Base-by-base conservation (phyloP, 805 yeast genomes). In the Yamadazyma insecticola region DNA sequence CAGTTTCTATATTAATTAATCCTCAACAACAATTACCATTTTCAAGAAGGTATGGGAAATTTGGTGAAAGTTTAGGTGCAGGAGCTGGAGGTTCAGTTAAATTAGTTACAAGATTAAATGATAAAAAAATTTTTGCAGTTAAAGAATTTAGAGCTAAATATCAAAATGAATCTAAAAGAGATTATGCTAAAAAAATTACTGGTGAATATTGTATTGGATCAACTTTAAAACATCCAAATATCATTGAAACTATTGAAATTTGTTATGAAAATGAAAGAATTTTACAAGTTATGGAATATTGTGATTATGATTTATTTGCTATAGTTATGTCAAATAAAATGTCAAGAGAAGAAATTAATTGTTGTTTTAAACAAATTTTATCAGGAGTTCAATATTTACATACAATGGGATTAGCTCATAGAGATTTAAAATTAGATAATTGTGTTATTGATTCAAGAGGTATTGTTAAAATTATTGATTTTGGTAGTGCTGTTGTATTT, bases 281-380 rank as follows among this genome's bases (percentile, higher is more conserved):
- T 80, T 80, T 62, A 32, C 95, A 90, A 57, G 87, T 92, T 32
- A 88, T 92, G 97, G 98, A 92, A 60, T 90, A 80, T 55, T 85
- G 95, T 47, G 86, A 95, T 6, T 72, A 77, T 24, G 95, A 84
- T 60, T 82, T 84, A 55, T 84, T 84, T 51, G 87, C 88, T 0
- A 87, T 84, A 26, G 94, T 84, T 11, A 84, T 84, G 94, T 78
- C 87, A 4, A 89, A 88, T 15, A 72, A 77, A 46, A 81, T 84
- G 89, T 69, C 83, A 5, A 69, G 92, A 48, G 79, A 78, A 33
- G 94, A 84, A 53, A 81, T 83, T 42, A 83, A 83, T 49, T 84
- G 94, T 52, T 84, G 87, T 51, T 64, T 84, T 35, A 81, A 78
- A 52, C 95, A 84, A 57, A 69, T 84, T 24, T 62, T 76, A 23